A percentile compares a stretch with the other conserved stretches of the same genome.
Evolutionary conservation across 768 basidiomycete genomes (phyloP).

Genomic region (Pleurotus tuber-regium): DNA sequence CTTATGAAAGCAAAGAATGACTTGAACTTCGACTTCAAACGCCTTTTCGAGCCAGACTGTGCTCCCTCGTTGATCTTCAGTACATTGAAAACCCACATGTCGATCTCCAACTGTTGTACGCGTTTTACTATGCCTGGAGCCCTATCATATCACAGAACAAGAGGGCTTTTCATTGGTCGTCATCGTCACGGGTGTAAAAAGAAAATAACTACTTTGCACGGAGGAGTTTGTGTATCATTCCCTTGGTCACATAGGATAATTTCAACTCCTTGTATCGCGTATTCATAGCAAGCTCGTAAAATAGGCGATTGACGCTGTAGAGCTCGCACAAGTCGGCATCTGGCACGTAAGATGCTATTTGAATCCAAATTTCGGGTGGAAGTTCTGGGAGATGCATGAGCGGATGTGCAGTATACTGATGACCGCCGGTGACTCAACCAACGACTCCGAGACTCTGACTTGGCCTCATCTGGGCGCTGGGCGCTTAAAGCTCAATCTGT

Average conservation of each 20-base stretch:
- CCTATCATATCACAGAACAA: no score
- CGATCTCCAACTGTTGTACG: background rate
- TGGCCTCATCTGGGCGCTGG: background rate
- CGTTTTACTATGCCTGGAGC: background rate
- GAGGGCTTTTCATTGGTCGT: no score
- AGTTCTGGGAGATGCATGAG: background rate
- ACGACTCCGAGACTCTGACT: background rate
- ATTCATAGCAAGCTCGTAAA: background rate
- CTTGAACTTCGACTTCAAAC: background rate
- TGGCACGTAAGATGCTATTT: background rate
- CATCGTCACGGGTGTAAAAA: no score
- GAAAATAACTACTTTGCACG: no score
- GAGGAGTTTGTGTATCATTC: no score
- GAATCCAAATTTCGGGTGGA: background rate
- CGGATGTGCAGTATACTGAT: background rate
- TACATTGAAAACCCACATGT: background rate
- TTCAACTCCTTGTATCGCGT: background rate
- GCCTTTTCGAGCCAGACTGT: background rate
- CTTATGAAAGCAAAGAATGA: background rate
- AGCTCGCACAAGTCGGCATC: background rate
- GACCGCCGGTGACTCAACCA: background rate
- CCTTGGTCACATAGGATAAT: no score
- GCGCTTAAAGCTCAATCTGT: background rate
- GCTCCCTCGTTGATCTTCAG: background rate
- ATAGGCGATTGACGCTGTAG: background rate